phyloP scores from a whole-genome alignment of 2,329 filamentous ascomycete genomes.

The Microcyclospora pomicola region DNA sequence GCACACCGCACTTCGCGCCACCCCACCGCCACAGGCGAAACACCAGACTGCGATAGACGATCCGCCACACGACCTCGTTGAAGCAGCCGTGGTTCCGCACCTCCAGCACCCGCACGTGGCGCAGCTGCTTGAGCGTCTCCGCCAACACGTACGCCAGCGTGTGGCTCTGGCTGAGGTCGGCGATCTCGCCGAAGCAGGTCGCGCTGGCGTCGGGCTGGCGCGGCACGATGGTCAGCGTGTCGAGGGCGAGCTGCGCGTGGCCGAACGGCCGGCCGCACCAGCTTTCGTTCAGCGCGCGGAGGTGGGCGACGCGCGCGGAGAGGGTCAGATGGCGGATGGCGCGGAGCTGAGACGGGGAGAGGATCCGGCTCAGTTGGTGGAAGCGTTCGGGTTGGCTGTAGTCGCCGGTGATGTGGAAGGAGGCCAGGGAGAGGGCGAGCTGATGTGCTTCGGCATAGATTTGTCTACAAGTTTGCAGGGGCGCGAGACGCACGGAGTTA shows the following conservation, averaged over 20 bases:
- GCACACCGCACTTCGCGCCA: conserved; percentile 17
- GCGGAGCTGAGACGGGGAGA: conserved; percentile 11
- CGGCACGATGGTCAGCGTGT: conserved; percentile 20
- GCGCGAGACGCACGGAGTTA: conserved; percentile 4
- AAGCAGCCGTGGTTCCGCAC: conserved; percentile 22
- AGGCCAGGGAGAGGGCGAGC: conserved; percentile 17
- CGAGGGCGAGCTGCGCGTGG: conserved; percentile 16
- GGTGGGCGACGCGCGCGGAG: conserved; percentile 17
- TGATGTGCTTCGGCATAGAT: conserved; percentile 19
- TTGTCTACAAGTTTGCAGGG: conserved; percentile 14
- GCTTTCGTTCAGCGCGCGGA: conserved; percentile 23
- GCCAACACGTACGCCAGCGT: conserved; percentile 24
- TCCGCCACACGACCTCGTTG: conserved; percentile 20
- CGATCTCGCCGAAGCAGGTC: conserved; percentile 20
- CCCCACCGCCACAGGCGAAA: conserved; percentile 24
- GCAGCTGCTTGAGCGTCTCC: conserved; percentile 21
- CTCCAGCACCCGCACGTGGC: conserved; percentile 16
- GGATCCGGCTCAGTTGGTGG: conserved; percentile 9
- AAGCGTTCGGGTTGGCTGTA: conserved; percentile 17
- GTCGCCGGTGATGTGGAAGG: conserved; percentile 17
- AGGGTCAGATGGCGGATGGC: conserved; percentile 22
- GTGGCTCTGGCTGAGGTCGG: conserved; percentile 22
- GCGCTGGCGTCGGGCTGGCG: conserved; percentile 16
- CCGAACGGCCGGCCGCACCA: conserved; percentile 24
- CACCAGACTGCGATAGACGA: conserved; percentile 22